Evolutionary conservation across 768 basidiomycete species (phyloP).

Genomic region (Leccinum arenicola): DNA sequence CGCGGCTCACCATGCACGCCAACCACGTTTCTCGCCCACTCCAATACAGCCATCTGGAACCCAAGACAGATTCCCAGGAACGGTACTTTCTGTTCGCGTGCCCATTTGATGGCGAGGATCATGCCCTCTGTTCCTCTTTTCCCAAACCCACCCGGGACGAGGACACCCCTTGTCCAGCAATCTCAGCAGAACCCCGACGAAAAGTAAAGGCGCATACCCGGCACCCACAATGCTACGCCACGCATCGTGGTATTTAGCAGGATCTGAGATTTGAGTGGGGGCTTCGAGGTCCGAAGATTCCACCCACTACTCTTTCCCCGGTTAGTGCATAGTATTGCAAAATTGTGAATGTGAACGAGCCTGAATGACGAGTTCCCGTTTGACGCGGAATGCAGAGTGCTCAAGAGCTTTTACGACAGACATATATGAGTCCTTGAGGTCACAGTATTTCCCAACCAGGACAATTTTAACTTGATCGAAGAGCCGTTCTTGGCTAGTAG

Average conservation of each 20-base stretch:
- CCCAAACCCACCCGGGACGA: constrained; percentile 97
- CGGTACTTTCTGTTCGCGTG: constrained; percentile 90
- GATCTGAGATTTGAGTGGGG: constrained; percentile 71
- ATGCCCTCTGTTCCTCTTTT: constrained; percentile 93
- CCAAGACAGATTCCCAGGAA: constrained; percentile 97
- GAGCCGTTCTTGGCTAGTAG: constrained; percentile 81
- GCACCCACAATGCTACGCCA: constrained; percentile 92
- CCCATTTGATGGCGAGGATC: constrained; percentile 98
- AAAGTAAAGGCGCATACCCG: constrained; percentile 46
- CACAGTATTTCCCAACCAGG: constrained; percentile 96
- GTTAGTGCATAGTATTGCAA: constrained; percentile 7
- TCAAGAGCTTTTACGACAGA: constrained; percentile 95
- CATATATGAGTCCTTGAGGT: constrained; percentile 98
- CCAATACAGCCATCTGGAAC: constrained; percentile 95
- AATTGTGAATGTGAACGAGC: constrained; percentile 40
- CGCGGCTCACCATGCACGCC: constrained; percentile 55
- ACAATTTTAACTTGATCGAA: constrained; percentile 88
- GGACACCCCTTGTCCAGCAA: constrained; percentile 67
- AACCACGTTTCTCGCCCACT: constrained; percentile 88
- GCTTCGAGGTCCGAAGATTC: constrained; percentile 91
- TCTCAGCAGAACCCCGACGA: constrained; percentile 11
- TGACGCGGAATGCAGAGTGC: constrained; percentile 93
- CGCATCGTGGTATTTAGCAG: constrained; percentile 91
- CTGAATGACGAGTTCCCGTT: constrained; percentile 76
- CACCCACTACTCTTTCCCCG: constrained; percentile 67